Evolutionary conservation across 2,329 filamentous ascomycete species (phyloP).

Genomic region (Cladosporium sp.): DNA sequence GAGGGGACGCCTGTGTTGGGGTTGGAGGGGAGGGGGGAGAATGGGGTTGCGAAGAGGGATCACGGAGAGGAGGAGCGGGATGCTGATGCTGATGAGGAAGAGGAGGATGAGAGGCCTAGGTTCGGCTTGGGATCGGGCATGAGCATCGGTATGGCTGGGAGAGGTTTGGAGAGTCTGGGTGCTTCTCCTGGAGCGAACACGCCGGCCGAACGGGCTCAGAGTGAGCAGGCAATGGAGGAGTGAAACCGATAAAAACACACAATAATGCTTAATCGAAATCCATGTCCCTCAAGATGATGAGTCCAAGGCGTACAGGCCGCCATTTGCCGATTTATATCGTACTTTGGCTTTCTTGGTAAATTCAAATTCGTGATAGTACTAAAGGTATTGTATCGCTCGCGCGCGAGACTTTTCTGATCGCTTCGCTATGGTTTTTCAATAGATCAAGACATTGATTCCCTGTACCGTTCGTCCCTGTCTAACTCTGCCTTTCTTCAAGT

Average conservation of each 20-base stretch:
- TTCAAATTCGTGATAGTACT: slow-evolving; percentile 9
- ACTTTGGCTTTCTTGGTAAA: not conserved
- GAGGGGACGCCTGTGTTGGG: slow-evolving; percentile 6
- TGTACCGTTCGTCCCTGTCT: no score
- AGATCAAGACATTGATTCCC: no score
- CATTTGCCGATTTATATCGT: not conserved
- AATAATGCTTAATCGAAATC: no score
- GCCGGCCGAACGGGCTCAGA: not conserved
- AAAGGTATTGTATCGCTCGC: no score
- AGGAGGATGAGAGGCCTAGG: not conserved
- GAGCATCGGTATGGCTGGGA: slow-evolving; percentile 7
- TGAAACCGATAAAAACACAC: no score
- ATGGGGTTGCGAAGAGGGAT: not conserved
- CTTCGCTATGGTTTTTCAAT: no score
- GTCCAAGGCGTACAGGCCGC: not conserved
- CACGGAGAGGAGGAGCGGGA: not conserved
- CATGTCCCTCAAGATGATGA: no score
- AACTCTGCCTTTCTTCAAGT: no score
- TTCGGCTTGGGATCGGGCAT: slow-evolving; percentile 7
- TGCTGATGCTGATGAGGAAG: slow-evolving; percentile 5
- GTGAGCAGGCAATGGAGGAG: slow-evolving; percentile 4
- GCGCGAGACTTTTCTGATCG: not conserved
- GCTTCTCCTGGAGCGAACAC: not conserved
- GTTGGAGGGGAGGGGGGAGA: not conserved
- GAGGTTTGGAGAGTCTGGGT: slow-evolving; percentile 10